Evolutionary conservation across 495 filamentous ascomycete species (phyloP), one percentile per base, ranked within the genome.

Genomic region (Daldinia decipiens): DNA sequence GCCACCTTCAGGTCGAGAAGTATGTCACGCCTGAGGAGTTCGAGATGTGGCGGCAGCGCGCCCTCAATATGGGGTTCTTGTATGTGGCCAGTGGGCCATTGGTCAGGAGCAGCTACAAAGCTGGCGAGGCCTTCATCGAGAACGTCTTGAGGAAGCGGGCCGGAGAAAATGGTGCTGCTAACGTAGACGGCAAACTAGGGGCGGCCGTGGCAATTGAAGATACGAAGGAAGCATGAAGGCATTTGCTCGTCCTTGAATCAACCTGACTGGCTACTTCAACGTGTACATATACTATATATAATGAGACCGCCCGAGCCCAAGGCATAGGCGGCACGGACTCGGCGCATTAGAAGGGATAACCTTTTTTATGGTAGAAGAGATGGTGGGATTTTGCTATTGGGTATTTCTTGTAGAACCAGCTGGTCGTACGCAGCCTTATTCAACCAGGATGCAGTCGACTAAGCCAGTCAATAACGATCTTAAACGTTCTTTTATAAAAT

Each of bases 111-210:
- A 94, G 91, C 34, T 99, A 99, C 80, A 99, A 99, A 82, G 95
- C 95, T 11, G 95, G 95, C 7, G 95, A 99, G 82, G 93, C 93
- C 0, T 99, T 99, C 80, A 98, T 99, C 67, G 96, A 99, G 85
- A 98, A 99, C 72, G 95, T 98, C 7, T 81, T 99, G 45, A 92
- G 91, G 85, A 97, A 97, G 88, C 85, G 95, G 59, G 86, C 87
- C 13, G 84, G 85, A 29, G 76, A 81, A 64, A 85, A 78, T 58
- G 73, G 62, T 21, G 21, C 52, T 0, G 57, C 67, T 0, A 31
- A 52, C 1, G 53, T 66, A 1, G 61, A 59, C 38, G 65, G 68
- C 1, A 74, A 76, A 29, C 27, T 76, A 0, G 72, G 68, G 55
- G 47, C 73, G 39, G 67, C 77, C 1, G 39, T 71, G 7, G 74